Evolutionary conservation across 2,329 filamentous ascomycete species (phyloP).

Genomic region (Hypoxylon sp.): DNA sequence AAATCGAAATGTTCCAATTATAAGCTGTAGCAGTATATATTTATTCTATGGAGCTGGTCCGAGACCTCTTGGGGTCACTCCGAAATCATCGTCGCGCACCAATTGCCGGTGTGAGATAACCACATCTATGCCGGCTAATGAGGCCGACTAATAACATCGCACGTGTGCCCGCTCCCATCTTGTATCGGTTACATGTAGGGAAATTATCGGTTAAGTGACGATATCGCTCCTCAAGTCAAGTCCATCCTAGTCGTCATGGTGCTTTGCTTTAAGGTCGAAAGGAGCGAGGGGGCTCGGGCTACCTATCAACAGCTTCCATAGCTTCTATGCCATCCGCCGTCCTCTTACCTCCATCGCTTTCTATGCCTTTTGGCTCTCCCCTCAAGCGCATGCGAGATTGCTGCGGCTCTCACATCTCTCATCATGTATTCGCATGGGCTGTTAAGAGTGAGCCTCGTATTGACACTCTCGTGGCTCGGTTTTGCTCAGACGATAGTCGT

Average conservation of each 20-base stretch:
- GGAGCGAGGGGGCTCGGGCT: conserved; percentile 29
- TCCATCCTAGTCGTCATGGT: conserved; percentile 31
- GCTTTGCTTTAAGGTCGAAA: conserved; percentile 31
- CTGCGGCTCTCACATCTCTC: conserved; percentile 27
- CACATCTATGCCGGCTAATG: conserved; percentile 49
- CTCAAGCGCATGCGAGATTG: conserved; percentile 23
- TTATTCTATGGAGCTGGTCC: not conserved
- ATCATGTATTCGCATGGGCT: conserved; percentile 44
- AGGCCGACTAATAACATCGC: conserved; percentile 43
- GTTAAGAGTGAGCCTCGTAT: conserved; percentile 36
- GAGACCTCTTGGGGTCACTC: not conserved
- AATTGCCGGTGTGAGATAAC: conserved; percentile 44
- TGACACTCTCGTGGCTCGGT: conserved; percentile 35
- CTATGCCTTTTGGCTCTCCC: conserved; percentile 18
- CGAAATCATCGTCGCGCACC: conserved; percentile 17
- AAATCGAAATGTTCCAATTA: not conserved
- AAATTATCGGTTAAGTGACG: conserved; percentile 38
- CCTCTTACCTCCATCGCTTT: conserved; percentile 13
- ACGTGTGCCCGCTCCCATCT: conserved; percentile 33
- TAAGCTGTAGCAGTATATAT: not conserved
- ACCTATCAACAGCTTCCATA: conserved; percentile 18
- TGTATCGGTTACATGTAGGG: conserved; percentile 30
- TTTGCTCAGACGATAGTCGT: conserved; percentile 50
- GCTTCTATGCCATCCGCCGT: conserved; percentile 10
- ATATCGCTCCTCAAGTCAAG: conserved; percentile 38